Evolutionary conservation across 352 stramenopile genomes (phyloP).

Genomic region (Pythium chondricola): DNA sequence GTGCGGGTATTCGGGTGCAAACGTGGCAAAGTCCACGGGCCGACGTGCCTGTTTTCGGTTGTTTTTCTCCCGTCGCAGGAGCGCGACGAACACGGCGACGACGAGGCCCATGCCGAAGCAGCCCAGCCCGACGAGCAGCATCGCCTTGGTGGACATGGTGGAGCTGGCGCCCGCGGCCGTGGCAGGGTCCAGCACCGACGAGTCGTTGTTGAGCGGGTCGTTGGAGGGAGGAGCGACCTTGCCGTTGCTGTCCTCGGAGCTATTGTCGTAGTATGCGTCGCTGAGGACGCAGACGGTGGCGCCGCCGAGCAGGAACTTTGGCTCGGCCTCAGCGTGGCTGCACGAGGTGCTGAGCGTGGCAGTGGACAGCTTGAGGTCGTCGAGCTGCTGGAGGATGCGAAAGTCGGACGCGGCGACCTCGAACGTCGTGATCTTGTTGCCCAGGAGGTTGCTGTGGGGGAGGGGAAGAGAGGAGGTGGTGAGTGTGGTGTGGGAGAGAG

Average conservation of each 20-base stretch:
- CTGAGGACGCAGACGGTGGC: conserved; percentile 16
- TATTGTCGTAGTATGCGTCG: conserved; percentile 2
- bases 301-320: conserved; percentile 1
- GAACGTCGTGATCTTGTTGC: conserved; percentile 2
- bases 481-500: background rate
- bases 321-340: conserved; percentile 5
- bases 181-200: background rate
- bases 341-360: background rate
- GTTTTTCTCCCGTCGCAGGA: conserved; percentile 8
- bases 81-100: conserved; percentile 17
- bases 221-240: background rate
- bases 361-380: background rate
- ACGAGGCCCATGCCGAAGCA: conserved; percentile 22
- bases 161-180: background rate
- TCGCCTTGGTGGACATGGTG: conserved; percentile 12
- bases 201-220: background rate
- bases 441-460: conserved; percentile 4
- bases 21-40: conserved; percentile 4
- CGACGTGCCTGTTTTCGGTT: background rate
- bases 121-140: conserved; percentile 12
- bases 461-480: background rate
- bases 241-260: too few relatives aligned
- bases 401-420: conserved; percentile 14
- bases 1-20: conserved; percentile 8
- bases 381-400: conserved; percentile 6